Conservation (phyloP, 2,329 filamentous ascomycete genomes). For the Colletotrichum agaves region DNA sequence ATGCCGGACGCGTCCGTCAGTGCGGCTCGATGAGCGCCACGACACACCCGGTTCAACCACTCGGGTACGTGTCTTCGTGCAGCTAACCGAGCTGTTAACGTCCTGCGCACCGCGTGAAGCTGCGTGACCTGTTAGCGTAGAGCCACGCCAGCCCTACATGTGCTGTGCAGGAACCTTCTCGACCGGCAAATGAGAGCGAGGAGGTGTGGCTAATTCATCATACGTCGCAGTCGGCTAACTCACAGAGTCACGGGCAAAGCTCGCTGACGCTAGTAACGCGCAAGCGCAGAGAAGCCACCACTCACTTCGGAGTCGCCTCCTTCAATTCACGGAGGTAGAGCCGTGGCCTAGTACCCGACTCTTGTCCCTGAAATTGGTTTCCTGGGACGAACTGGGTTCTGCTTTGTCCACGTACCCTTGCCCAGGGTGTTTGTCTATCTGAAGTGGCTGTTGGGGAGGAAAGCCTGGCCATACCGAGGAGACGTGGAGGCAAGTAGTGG, state of each 20-base stretch:
- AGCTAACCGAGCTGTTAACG: conserved; percentile 25
- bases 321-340: not conserved
- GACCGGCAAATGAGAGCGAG: not conserved
- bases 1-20: conserved; percentile 25
- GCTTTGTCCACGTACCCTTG: conserved; percentile 12
- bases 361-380: not conserved
- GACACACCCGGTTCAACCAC: conserved; percentile 17
- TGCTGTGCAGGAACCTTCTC: conserved; percentile 15
- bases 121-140: conserved; percentile 7
- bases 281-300: conserved; percentile 23
- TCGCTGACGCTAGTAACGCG: conserved; percentile 29
- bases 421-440: conserved; percentile 33
- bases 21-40: conserved; percentile 23
- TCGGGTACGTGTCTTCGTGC: conserved; percentile 15
- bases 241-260: not conserved
- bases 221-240: not conserved
- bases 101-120: conserved; percentile 19
- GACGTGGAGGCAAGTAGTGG: conserved; percentile 9
- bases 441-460: conserved; percentile 8
- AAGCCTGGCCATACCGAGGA: conserved; percentile 3
- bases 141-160: conserved; percentile 33
- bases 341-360: not conserved
- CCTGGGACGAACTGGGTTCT: conserved; percentile 3
- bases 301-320: not conserved
- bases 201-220: not conserved